Conservation (phyloP, 495 filamentous ascomycete species). For the Choiromyces venosus region DNA sequence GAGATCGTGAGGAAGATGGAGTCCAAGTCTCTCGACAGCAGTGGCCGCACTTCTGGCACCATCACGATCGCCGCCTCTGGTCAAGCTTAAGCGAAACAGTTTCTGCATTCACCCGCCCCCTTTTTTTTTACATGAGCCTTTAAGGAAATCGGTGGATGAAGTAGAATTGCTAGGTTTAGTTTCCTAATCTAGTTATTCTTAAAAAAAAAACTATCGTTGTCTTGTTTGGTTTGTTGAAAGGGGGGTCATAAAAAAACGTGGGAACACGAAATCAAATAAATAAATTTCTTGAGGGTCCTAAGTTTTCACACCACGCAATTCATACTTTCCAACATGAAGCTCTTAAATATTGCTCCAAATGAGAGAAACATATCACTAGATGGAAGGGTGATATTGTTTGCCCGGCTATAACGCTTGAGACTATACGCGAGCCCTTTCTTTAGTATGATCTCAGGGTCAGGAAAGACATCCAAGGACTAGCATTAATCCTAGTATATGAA, state of each 20-base stretch:
- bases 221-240: not conserved
- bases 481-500: not conserved
- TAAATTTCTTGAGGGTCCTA: not conserved
- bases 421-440: not conserved
- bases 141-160: not conserved
- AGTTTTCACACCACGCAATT: not conserved
- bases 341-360: not conserved
- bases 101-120: not conserved
- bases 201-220: not conserved
- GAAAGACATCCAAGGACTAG: not conserved
- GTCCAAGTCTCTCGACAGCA: slow-evolving; percentile 40
- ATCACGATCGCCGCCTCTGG: slow-evolving; percentile 29
- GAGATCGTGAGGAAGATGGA: slow-evolving; percentile 67
- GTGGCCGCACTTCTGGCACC: slow-evolving; percentile 29
- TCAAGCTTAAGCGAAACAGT: not conserved
- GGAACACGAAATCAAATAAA: not conserved
- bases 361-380: not conserved
- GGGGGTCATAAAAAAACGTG: not conserved
- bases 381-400: not conserved
- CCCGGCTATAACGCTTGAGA: not conserved
- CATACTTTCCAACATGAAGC: not conserved
- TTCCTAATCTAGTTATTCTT: not conserved
- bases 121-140: not conserved
- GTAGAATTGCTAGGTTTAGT: not conserved
- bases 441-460: not conserved